These are phyloP conservation scores for Rhizopus stolonifer DNA, from an alignment of 371 early-diverging fungal species.

Conservation along the genomic window DNA sequence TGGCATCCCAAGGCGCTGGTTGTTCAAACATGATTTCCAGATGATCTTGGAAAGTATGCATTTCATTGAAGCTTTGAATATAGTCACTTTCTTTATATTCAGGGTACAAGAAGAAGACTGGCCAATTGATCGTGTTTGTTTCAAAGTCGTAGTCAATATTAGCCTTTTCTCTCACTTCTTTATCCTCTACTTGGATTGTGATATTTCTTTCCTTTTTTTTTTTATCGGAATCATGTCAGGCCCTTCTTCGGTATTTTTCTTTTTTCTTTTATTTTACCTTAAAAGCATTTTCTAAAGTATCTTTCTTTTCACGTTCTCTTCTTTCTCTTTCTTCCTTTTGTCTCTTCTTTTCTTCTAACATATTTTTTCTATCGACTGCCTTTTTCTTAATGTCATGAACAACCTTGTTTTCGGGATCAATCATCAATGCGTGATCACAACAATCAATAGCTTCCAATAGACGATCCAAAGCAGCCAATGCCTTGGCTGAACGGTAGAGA, in stretches of 20 bases:
- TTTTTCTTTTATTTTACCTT: constrained; percentile 26
- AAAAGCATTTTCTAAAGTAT: constrained; percentile 44
- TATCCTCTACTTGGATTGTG: constrained; percentile 45
- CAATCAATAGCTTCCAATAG: constrained; percentile 84
- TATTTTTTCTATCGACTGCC: constrained; percentile 44
- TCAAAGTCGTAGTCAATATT: constrained; percentile 68
- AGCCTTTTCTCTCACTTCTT: constrained; percentile 42
- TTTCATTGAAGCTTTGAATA: constrained; percentile 84
- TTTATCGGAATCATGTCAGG: no score
- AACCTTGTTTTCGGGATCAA: constrained; percentile 72
- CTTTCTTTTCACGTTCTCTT: constrained; percentile 49
- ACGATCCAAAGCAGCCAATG: constrained; percentile 75
- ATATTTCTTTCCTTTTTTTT: constrained; percentile 53
- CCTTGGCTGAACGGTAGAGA: constrained; percentile 86
- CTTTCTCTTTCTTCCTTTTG: constrained; percentile 49
- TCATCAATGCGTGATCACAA: constrained; percentile 65
- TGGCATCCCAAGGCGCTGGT: constrained; percentile 82
- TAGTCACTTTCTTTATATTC: constrained; percentile 91
- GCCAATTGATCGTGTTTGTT: constrained; percentile 72
- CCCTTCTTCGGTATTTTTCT: no score
- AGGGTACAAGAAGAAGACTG: constrained; percentile 93
- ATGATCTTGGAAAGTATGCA: constrained; percentile 80
- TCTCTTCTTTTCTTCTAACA: constrained; percentile 38
- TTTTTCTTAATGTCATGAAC: constrained; percentile 49
- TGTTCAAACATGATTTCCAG: constrained; percentile 82